Base-by-base conservation (phyloP, 345 rosid species). In the Linum usitatissimum region DNA sequence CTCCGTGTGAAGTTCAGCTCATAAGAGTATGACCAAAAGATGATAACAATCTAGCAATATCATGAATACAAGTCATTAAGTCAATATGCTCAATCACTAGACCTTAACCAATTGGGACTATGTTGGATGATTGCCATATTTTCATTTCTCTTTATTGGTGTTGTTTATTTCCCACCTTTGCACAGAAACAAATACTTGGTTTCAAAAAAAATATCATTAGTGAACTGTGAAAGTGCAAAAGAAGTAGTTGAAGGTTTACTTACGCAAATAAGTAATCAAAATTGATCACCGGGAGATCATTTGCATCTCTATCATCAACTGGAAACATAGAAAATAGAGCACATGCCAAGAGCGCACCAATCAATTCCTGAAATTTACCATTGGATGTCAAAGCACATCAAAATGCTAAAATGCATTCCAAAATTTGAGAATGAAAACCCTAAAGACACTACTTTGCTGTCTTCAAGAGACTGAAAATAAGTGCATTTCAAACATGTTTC, bases 241-340 rank as follows among this genome's bases (percentile, higher is more conserved):
- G 71, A 72, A 19, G 71, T 64, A 73, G 76, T 53, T 20, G 62
- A 70, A 77, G 67, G 58, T 68, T 45, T 57, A 86, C 99, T 64
- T 84, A 86, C 99, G 73, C 86, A 76, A 90, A 92, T 70, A 90
- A 75, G 64, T 70, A 31, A 81, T 90, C 94, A 66, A 92, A 86
- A 80, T 90, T 92, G 87, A 87, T 86, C 68, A 62, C 65, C 45
- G 87, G 94, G 75, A 87, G 98, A 68, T 74, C 57, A 63, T 78
- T 79, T 72, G 75, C 79, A 76, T 67, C 75, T 82, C 96, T 79
- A 66, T 68, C 70, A 64, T 67, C 61, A 72, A 70, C 73, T 2
- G 93, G 96, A 77, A 92, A 87, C 86, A 89, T 77, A 78, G 88
- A 85, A 74, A 87, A 89, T 74, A 92, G 84, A 63, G 90, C 79